These are phyloP conservation scores for Populus ilicifolia DNA, from an alignment of 345 rosid genomes.

Conservation along the genomic window DNA sequence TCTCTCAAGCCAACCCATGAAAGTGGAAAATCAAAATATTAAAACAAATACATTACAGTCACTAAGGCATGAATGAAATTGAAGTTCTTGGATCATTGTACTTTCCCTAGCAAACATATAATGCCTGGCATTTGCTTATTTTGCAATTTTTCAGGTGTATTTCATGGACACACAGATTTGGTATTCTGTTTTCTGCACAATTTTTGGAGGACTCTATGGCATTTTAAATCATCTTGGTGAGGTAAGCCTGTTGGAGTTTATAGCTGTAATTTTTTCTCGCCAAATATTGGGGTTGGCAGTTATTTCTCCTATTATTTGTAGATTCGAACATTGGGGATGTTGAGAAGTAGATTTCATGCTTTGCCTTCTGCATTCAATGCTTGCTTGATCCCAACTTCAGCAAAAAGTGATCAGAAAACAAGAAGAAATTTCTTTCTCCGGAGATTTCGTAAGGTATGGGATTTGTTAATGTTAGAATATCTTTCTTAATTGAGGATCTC, in stretches of 20 bases:
- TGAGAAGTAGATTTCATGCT: conserved; percentile 85
- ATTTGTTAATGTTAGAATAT: conserved; percentile 3
- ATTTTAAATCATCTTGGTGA: conserved; percentile 97
- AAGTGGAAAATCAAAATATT: no score
- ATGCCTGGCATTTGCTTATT: conserved; percentile 4
- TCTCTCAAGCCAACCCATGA: not conserved
- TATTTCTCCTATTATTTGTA: conserved; percentile 33
- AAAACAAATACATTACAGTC: no score
- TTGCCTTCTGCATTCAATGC: conserved; percentile 79
- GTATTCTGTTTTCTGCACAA: conserved; percentile 92
- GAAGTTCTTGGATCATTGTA: not conserved
- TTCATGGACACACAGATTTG: conserved; percentile 98
- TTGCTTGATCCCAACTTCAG: conserved; percentile 56
- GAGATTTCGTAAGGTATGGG: conserved; percentile 55
- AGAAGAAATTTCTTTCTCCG: conserved; percentile 40
- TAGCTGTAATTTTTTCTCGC: not conserved
- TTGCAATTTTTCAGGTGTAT: conserved; percentile 54
- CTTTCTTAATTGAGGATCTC: not conserved
- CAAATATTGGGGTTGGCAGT: not conserved
- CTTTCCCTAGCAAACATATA: conserved; percentile 5
- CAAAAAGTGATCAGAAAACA: conserved; percentile 40
- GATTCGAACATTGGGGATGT: conserved; percentile 96
- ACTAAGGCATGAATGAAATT: no score
- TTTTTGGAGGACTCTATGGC: conserved; percentile 91
- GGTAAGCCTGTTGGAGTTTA: conserved; percentile 40